Percentiles rank a stretch among this genome's conserved stretches.
Evolutionary conservation across 306 rosid species (phyloP).

Genomic region (Luffa aegyptiaca): DNA sequence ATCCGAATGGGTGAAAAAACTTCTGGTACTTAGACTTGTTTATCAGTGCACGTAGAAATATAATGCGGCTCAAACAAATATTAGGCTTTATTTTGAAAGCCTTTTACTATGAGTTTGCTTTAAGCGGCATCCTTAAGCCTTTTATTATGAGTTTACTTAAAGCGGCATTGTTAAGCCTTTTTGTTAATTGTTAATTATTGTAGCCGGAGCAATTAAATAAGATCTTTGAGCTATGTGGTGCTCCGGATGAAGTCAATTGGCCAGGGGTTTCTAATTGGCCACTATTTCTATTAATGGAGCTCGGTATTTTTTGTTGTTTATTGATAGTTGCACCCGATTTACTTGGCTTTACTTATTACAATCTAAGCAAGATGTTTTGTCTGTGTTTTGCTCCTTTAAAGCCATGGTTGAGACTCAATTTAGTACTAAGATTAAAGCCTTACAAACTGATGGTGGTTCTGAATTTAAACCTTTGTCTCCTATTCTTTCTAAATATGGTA

Average conservation of each 20-base stretch:
- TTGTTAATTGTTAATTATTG: neutral
- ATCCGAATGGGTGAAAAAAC: neutral
- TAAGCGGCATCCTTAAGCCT: neutral
- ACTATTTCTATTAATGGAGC: no score
- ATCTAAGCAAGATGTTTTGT: no score
- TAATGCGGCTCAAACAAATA: neutral
- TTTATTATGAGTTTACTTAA: neutral
- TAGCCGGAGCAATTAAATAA: constrained; percentile 44
- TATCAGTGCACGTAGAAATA: neutral
- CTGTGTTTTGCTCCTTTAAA: no score
- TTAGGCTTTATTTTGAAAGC: neutral
- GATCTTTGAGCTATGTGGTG: constrained; percentile 45
- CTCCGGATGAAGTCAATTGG: constrained; percentile 45
- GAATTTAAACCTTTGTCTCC: no score
- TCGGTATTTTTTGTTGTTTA: no score
- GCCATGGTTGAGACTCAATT: no score
- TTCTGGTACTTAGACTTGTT: neutral
- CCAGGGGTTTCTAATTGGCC: constrained; percentile 45
- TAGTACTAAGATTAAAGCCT: no score
- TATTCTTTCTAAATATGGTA: no score
- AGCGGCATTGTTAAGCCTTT: no score
- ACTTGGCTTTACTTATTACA: no score
- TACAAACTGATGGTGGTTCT: no score
- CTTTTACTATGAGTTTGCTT: neutral
- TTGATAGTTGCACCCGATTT: no score